Evolutionary conservation across 139 green algal genomes (phyloP).

Genomic region (Yamagishiella unicocca): DNA sequence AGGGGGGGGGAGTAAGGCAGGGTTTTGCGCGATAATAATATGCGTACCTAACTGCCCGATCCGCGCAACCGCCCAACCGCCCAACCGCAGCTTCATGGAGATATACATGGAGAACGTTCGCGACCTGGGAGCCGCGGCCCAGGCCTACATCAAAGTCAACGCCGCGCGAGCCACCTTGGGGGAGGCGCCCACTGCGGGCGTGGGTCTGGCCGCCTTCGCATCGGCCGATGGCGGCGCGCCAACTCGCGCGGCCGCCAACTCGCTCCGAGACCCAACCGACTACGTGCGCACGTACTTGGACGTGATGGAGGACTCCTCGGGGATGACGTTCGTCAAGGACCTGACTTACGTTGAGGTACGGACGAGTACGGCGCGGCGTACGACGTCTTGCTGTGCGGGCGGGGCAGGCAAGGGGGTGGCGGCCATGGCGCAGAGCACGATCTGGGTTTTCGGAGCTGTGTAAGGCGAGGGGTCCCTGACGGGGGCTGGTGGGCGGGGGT

Average conservation of each 20-base stretch:
- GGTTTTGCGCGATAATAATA: no score
- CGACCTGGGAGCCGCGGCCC: constrained; percentile 29
- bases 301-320: constrained; percentile 61
- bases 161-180: no score
- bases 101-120: constrained; percentile 70
- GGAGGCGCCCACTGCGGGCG: no score
- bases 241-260: background rate
- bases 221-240: background rate
- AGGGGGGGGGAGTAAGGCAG: no score
- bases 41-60: no score
- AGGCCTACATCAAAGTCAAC: background rate
- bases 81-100: constrained; percentile 57
- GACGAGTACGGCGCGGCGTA: no score
- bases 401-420: no score
- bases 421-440: no score
- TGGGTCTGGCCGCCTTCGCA: background rate
- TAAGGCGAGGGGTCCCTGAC: no score
- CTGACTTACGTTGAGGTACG: constrained; percentile 61
- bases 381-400: background rate
- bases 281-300: constrained; percentile 55
- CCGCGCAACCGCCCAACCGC: background rate
- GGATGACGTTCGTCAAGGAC: constrained; percentile 62
- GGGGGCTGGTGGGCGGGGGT: no score
- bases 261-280: constrained; percentile 28
- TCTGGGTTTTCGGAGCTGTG: no score